phyloP scores from a whole-genome alignment of 495 filamentous ascomycete species.

The Mytilinidion resinicola region DNA sequence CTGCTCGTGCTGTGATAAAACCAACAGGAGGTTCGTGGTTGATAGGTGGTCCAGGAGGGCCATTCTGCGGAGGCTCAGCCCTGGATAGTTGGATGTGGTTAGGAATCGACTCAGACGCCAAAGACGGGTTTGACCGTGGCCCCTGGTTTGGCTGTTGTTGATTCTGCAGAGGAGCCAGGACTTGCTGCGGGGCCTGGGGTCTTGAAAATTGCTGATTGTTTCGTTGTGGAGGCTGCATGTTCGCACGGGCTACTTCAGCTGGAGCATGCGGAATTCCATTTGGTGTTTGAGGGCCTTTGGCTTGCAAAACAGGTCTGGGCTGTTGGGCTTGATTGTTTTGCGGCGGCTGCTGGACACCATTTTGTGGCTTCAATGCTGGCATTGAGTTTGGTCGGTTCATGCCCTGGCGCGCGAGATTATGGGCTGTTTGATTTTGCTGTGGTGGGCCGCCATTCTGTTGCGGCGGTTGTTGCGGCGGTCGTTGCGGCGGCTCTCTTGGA shows the following conservation, averaged over 20 bases:
- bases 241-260: slow-evolving; percentile 6
- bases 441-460: slow-evolving; percentile 1
- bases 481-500: slow-evolving; percentile 1
- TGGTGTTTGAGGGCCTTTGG: slow-evolving; percentile 24
- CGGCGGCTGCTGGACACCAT: slow-evolving; percentile 18
- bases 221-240: slow-evolving; percentile 14
- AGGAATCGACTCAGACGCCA: not conserved
- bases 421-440: not conserved
- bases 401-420: slow-evolving; percentile 12
- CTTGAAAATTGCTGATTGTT: slow-evolving; percentile 17
- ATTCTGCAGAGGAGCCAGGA: slow-evolving; percentile 9
- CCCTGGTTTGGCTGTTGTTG: not conserved
- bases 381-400: slow-evolving; percentile 29
- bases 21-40: slow-evolving; percentile 38
- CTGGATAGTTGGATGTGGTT: not conserved
- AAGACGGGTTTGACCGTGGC: slow-evolving; percentile 3
- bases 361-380: slow-evolving; percentile 27
- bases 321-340: slow-evolving; percentile 25
- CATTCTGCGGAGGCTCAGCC: not conserved
- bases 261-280: slow-evolving; percentile 6
- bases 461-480: slow-evolving; percentile 1
- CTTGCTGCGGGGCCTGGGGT: slow-evolving; percentile 8
- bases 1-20: slow-evolving; percentile 75
- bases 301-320: slow-evolving; percentile 21
- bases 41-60: slow-evolving; percentile 8